Base-by-base conservation (phyloP, 495 filamentous ascomycete species). In the Opeltia flavorubescens region DNA sequence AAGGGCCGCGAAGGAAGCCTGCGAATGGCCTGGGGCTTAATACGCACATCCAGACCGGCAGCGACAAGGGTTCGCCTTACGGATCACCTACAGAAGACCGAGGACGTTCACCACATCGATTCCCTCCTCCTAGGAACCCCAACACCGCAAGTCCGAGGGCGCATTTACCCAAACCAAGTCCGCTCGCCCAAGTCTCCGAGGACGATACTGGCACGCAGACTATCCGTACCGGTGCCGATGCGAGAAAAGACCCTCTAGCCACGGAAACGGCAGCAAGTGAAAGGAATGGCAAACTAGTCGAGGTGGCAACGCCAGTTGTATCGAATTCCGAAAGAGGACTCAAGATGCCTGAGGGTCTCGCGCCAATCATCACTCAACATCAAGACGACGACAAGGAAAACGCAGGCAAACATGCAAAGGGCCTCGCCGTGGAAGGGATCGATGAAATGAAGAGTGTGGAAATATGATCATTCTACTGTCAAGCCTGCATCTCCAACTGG, bases 391-490 rank as follows among this genome's bases (percentile, higher is more conserved):
- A 58, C 29, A 55, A 49, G 38, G 49, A 49, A 27, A 51, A 46
- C 46, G 12, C 55, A 4, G 52, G 49, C 21, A 65, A 64, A 47
- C 41, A 44, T 15, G 45, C 58, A 17, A 51, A 50, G 26, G 57
- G 57, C 17, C 46, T 60, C 9, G 57, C 52, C 8, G 57, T 60
- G 20, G 55, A 52, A 26, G 57, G 55, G 15, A 50, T 56, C 13
- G 68, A 70, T 44, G 71, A 72, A 44, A 73, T 75, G 71, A 75
- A 75, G 58, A 75, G 68, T 54, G 70, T 75, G 50, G 67, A 70
- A 30, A 74, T 75, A 50, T 75, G 66, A 57, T 25, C 34, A 2
- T 36, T 36, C 0, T 17, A 17, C 15, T 18, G 4, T 12, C 34
- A 6, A 18, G 5, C 20, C n/a, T 5, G n/a, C 4, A 6, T 36